These are phyloP conservation scores for Podaxis sp. DNA, from an alignment of 768 basidiomycete genomes.

Conservation along the genomic window DNA sequence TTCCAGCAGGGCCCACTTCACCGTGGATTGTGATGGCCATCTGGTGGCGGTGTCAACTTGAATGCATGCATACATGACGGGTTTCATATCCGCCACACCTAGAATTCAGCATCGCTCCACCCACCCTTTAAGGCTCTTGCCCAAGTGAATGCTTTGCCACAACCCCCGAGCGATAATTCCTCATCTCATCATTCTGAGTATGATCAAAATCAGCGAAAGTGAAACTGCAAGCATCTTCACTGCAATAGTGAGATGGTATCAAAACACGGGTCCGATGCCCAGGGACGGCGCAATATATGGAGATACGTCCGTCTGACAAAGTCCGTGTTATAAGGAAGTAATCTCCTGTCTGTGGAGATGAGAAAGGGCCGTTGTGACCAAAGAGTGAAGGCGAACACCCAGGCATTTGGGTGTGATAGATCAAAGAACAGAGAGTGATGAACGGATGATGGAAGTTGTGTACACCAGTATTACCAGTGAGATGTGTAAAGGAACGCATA, in stretches of 20 bases:
- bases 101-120: too few species aligned
- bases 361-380: too few species aligned
- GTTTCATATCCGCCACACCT: too few species aligned
- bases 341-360: too few species aligned
- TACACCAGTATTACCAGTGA: not conserved
- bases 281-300: not conserved
- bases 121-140: not conserved
- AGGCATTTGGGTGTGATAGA: too few species aligned
- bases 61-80: too few species aligned
- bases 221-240: not conserved
- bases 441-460: not conserved
- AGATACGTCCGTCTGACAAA: not conserved
- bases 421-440: too few species aligned
- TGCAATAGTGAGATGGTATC: not conserved
- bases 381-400: too few species aligned
- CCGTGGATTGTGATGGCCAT: too few species aligned
- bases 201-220: not conserved
- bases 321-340: not conserved
- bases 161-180: not conserved
- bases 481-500: not conserved
- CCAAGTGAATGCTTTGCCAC: not conserved
- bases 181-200: not conserved
- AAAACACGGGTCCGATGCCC: not conserved
- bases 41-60: too few species aligned
- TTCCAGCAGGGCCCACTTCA: too few species aligned